Percentiles rank a stretch among this genome's conserved stretches.
Conservation (phyloP, 2,329 filamentous ascomycete genomes). For the Aureobasidium zeae region DNA sequence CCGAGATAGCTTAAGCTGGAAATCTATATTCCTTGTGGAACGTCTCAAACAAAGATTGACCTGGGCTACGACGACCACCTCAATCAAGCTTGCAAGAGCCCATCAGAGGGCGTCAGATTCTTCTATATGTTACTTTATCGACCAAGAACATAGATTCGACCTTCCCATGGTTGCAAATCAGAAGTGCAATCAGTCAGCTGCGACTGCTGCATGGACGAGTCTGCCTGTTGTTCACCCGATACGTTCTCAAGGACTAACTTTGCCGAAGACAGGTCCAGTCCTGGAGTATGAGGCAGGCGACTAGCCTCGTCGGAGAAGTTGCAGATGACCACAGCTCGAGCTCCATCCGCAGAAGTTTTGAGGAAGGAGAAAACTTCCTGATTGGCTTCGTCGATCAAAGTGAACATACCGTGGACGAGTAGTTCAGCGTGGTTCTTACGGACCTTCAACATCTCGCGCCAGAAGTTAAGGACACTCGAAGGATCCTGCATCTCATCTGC, state of each 20-base stretch:
- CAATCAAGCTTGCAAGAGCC: too few species aligned
- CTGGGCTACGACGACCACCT: too few species aligned
- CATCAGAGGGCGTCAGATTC: too few species aligned
- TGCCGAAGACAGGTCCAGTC: slow-evolving; percentile 34
- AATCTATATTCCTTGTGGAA: too few species aligned
- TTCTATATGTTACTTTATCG: too few species aligned
- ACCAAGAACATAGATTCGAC: not conserved
- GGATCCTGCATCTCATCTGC: slow-evolving; percentile 41
- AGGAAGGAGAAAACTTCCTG: not conserved
- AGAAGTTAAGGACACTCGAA: slow-evolving; percentile 52
- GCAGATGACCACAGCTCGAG: not conserved
- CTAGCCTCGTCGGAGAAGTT: not conserved
- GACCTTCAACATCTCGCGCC: slow-evolving; percentile 46
- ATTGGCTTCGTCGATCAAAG: not conserved
- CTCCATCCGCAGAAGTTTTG: not conserved
- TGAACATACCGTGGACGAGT: not conserved
- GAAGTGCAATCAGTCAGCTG: not conserved
- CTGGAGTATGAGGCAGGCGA: not conserved
- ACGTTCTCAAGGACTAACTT: not conserved
- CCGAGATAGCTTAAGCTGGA: too few species aligned
- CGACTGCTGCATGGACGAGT: not conserved
- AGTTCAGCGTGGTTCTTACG: slow-evolving; percentile 52
- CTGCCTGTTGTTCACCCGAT: not conserved
- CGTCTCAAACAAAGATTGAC: too few species aligned
- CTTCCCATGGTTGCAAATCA: not conserved